Evolutionary conservation across 1,139 yeast species (phyloP).

Genomic region (Candida pseudoviswanathii): DNA sequence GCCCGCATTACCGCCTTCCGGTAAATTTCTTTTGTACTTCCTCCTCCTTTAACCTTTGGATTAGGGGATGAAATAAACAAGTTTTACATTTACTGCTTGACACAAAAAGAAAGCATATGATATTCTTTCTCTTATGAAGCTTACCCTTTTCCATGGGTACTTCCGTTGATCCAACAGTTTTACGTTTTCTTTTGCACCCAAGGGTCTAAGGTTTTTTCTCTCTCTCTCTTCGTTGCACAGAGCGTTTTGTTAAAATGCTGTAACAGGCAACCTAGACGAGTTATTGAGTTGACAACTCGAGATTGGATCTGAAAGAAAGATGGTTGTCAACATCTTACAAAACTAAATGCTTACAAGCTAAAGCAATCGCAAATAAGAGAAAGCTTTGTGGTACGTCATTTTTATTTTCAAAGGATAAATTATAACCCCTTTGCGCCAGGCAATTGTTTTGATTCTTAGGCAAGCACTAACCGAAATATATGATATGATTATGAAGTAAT

Average conservation of each 20-base stretch:
- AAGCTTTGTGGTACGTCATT: not conserved
- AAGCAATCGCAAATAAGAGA: not conserved
- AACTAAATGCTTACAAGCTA: not conserved
- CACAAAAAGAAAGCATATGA: not conserved
- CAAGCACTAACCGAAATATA: not conserved
- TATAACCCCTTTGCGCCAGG: not conserved
- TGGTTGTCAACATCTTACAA: constrained; percentile 3
- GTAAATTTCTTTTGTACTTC: not conserved
- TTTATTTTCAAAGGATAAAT: not conserved
- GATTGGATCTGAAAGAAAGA: constrained; percentile 1
- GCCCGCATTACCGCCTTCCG: too few species aligned
- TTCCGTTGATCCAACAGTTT: not conserved
- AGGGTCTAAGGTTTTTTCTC: not conserved
- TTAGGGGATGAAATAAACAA: not conserved
- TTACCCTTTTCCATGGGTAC: not conserved
- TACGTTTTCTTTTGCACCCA: constrained; percentile 1
- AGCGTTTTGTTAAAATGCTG: not conserved
- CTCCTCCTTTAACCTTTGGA: not conserved
- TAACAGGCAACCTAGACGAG: not conserved
- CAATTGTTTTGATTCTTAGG: not conserved
- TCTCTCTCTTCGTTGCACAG: not conserved
- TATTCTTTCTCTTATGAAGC: not conserved
- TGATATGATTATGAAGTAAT: constrained; percentile 1
- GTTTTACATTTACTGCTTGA: not conserved
- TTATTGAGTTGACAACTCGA: constrained; percentile 2